Percentiles rank a stretch among this genome's conserved stretches.
These are phyloP conservation scores for Pythium utonaiense DNA, from an alignment of 352 stramenopile species.

Conservation along the genomic window DNA sequence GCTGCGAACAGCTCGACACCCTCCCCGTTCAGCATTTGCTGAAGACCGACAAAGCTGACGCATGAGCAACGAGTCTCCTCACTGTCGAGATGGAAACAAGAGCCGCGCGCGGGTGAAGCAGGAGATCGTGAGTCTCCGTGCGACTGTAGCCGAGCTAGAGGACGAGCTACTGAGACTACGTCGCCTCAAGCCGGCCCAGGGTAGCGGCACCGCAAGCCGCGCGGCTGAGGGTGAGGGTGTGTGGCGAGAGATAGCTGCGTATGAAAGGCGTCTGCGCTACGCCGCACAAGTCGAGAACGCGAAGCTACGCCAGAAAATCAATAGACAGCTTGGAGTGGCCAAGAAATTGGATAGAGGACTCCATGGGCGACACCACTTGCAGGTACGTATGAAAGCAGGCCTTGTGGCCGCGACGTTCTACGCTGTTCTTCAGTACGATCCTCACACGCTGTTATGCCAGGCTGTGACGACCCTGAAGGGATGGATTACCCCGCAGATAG, in stretches of 20 bases:
- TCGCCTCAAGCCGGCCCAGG: too few relatives aligned
- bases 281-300: slow-evolving; percentile 32
- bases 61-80: neutral
- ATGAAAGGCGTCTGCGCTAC: slow-evolving; percentile 14
- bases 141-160: slow-evolving; percentile 23
- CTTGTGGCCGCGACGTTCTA: too few relatives aligned
- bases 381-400: too few relatives aligned
- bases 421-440: neutral
- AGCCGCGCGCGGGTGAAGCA: slow-evolving; percentile 25
- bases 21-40: neutral
- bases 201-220: too few relatives aligned
- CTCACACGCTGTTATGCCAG: too few relatives aligned
- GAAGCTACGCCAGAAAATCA: slow-evolving; percentile 37
- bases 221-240: too few relatives aligned
- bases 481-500: too few relatives aligned
- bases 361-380: neutral
- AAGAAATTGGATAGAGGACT: slow-evolving; percentile 16
- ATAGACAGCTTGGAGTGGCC: slow-evolving; percentile 23
- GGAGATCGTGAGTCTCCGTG: slow-evolving; percentile 23
- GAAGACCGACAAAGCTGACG: neutral
- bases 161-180: slow-evolving; percentile 12
- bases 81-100: slow-evolving; percentile 4
- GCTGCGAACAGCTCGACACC: too few relatives aligned
- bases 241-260: slow-evolving; percentile 17
- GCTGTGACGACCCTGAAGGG: too few relatives aligned